Evolutionary conservation across 352 stramenopile species (phyloP).

Genomic region (Globisporangium middletonii): DNA sequence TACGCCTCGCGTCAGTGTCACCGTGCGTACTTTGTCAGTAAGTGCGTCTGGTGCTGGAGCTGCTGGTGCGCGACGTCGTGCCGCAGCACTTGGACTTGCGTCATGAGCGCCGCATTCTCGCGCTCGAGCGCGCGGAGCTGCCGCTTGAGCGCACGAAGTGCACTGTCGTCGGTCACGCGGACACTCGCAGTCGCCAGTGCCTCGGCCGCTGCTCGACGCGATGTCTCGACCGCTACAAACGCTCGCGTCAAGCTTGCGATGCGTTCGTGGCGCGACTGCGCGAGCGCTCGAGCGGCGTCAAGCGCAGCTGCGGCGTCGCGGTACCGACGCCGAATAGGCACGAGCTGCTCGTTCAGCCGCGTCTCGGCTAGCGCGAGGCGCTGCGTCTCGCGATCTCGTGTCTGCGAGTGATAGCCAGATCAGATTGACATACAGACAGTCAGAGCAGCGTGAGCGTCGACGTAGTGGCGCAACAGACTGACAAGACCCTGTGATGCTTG

Average conservation of each 20-base stretch:
- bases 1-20: too few species aligned
- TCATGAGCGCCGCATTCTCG: constrained; percentile 34
- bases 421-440: background rate
- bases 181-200: constrained; percentile 20
- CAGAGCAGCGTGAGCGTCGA: background rate
- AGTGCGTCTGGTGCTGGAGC: background rate
- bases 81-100: constrained; percentile 34
- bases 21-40: too few species aligned
- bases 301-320: constrained; percentile 22
- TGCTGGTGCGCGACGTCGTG: constrained; percentile 31
- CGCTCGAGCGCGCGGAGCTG: constrained; percentile 32
- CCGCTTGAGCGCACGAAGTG: constrained; percentile 31
- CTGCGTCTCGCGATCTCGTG: constrained; percentile 13
- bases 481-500: background rate
- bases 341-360: constrained; percentile 24
- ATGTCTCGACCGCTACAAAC: constrained; percentile 18
- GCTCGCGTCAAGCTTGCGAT: constrained; percentile 15
- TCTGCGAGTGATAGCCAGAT: constrained; percentile 3
- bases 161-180: constrained; percentile 28
- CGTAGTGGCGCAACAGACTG: background rate
- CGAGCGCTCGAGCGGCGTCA: constrained; percentile 4
- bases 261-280: constrained; percentile 14
- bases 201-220: constrained; percentile 3
- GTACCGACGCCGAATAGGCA: constrained; percentile 20
- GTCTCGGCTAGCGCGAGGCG: constrained; percentile 30